Evolutionary conservation across 2,329 filamentous ascomycete species (phyloP), one percentile per base, ranked within the genome.

Genomic region (Colletotrichum acutatum): DNA sequence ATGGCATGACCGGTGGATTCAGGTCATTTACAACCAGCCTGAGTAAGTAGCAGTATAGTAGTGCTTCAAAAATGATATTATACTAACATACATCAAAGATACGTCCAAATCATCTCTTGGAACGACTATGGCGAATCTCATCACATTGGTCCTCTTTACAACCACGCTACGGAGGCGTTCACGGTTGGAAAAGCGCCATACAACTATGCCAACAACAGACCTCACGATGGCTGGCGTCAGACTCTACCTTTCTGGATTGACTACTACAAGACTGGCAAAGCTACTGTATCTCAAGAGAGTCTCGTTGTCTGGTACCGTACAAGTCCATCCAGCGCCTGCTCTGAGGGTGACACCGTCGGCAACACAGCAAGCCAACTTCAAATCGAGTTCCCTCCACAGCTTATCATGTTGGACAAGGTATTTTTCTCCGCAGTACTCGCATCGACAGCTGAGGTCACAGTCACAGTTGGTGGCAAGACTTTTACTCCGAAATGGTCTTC

Each of bases 1-100:
- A 7, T 90, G 90, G 86, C 86, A 85, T 71, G 82, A 89, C 68
- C 86, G 90, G 30, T 91, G 89, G 90, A 82, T 86, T 16, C 76
- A 82, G 68, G 82, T 88, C 5, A 49, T 90, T 90, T 79, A 90
- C 86, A 79, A 90, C 90, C 54, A 87, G 90, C 69, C 81, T 91
- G 5, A 86, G 87, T 0, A 81, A 82, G 19, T 91, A 16, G 14
- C 37, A 16, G 37, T 16, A 16, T 42, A 14, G 1, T 1, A 42
- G 37, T 42, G 37, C 5, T 85, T 76, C 79, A 81, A 56, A 91
- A 91, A 80, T 90, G 90, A 77, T 92, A 14, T 76, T 83, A 86
- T 60, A 90, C 82, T 82, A 85, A 82, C 14, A 84, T 5, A 37
- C 88, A 1, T 77, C 87, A 1, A 82, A 34, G 85, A 32, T 83